phyloP scores from a whole-genome alignment of 768 basidiomycete species.

The Termitomyces sp. region DNA sequence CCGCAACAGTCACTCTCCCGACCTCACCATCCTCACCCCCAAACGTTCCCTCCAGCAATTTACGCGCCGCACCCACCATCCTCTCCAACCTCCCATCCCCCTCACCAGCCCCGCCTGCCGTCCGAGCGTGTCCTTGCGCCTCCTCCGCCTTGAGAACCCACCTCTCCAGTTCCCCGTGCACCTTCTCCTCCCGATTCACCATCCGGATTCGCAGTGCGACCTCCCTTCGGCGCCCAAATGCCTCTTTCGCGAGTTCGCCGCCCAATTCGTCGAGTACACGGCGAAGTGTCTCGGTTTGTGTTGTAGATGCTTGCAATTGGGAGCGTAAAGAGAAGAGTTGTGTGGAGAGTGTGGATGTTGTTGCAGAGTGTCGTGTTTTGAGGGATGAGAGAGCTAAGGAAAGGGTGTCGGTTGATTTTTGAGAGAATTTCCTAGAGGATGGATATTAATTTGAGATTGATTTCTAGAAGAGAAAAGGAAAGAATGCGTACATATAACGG shows the following conservation, averaged over 20 bases:
- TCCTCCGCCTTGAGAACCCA: slow-evolving; percentile 54
- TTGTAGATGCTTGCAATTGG: slow-evolving; percentile 37
- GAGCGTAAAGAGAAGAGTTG: slow-evolving; percentile 41
- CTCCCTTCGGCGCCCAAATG: slow-evolving; percentile 69
- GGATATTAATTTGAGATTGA: neutral
- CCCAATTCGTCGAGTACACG: slow-evolving; percentile 63
- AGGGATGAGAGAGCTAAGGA: slow-evolving; percentile 55
- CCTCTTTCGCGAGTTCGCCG: slow-evolving; percentile 64
- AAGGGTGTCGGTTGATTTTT: slow-evolving; percentile 61
- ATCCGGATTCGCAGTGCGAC: slow-evolving; percentile 58
- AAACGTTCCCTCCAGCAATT: slow-evolving; percentile 18
- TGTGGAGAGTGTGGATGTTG: slow-evolving; percentile 47
- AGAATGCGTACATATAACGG: slow-evolving; percentile 65
- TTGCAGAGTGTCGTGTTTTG: slow-evolving; percentile 58
- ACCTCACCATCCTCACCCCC: slow-evolving; percentile 34
- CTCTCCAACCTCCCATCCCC: slow-evolving; percentile 12
- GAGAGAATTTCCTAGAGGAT: slow-evolving; percentile 71
- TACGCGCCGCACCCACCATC: slow-evolving; percentile 19
- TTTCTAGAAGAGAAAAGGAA: neutral
- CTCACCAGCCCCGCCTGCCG: neutral
- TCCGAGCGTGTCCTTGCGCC: slow-evolving; percentile 16
- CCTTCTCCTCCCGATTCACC: slow-evolving; percentile 57
- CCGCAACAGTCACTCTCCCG: slow-evolving; percentile 45
- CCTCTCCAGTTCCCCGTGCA: slow-evolving; percentile 47
- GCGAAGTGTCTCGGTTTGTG: slow-evolving; percentile 45